Conservation (phyloP, 495 filamentous ascomycete species). For the Neurospora africana region DNA sequence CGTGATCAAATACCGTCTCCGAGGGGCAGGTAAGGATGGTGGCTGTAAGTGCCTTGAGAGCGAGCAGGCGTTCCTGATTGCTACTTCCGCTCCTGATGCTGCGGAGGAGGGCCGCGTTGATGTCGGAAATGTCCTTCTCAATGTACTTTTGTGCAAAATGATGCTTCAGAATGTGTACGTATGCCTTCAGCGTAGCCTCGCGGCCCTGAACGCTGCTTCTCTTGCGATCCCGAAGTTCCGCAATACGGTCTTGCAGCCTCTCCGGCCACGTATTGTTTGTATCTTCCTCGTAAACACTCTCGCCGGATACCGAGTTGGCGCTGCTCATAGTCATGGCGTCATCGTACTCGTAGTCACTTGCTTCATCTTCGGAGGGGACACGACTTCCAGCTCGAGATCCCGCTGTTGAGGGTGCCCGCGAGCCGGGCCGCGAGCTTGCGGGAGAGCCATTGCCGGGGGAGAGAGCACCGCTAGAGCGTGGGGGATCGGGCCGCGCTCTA, state of each 20-base stretch:
- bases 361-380: slow-evolving; percentile 69
- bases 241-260: slow-evolving; percentile 59
- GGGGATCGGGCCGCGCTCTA: slow-evolving; percentile 57
- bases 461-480: slow-evolving; percentile 39
- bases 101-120: slow-evolving; percentile 62
- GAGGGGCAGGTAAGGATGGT: slow-evolving; percentile 64
- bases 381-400: slow-evolving; percentile 53
- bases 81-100: slow-evolving; percentile 62
- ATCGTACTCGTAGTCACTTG: slow-evolving; percentile 34
- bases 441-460: slow-evolving; percentile 22
- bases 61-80: slow-evolving; percentile 61
- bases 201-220: slow-evolving; percentile 69
- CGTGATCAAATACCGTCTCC: slow-evolving; percentile 57
- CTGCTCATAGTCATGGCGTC: slow-evolving; percentile 26
- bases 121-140: slow-evolving; percentile 44
- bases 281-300: slow-evolving; percentile 39
- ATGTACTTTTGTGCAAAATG: slow-evolving; percentile 65
- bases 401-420: slow-evolving; percentile 11
- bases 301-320: slow-evolving; percentile 21
- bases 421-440: slow-evolving; percentile 10
- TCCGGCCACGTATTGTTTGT: slow-evolving; percentile 51
- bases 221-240: slow-evolving; percentile 80
- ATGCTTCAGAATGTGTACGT: slow-evolving; percentile 60
- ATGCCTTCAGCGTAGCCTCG: slow-evolving; percentile 59
- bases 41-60: slow-evolving; percentile 64